phyloP scores from a whole-genome alignment of 2,329 filamentous ascomycete species.

The Pezicula carpinea region DNA sequence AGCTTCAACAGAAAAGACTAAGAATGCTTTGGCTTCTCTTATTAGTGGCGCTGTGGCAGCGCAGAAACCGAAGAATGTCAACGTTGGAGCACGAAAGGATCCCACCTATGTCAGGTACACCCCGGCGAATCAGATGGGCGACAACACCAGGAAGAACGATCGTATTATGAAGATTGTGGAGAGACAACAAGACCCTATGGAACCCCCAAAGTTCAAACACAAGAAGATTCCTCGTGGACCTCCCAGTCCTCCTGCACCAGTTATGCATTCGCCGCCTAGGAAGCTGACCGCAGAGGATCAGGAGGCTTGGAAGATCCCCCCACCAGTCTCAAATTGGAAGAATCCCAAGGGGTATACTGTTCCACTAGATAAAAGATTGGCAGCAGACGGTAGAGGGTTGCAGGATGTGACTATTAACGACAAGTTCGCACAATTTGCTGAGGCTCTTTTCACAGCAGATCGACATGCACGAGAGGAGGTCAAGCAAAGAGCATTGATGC shows the following conservation, averaged over 20 bases:
- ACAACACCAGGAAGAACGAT: slow-evolving; percentile 78
- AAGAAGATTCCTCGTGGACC: slow-evolving; percentile 96
- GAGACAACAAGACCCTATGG: slow-evolving; percentile 88
- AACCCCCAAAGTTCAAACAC: slow-evolving; percentile 97
- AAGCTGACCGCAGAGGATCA: slow-evolving; percentile 97
- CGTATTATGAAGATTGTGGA: slow-evolving; percentile 99
- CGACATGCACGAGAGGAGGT: slow-evolving; percentile 94
- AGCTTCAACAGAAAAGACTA: slow-evolving; percentile 81
- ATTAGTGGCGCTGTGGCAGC: slow-evolving; percentile 83
- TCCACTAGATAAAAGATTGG: slow-evolving; percentile 88
- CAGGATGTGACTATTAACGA: slow-evolving; percentile 97
- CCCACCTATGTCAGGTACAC: slow-evolving; percentile 95
- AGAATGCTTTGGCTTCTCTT: slow-evolving; percentile 75
- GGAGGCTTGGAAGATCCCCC: slow-evolving; percentile 89
- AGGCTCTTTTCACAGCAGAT: slow-evolving; percentile 91
- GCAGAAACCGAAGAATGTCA: slow-evolving; percentile 94
- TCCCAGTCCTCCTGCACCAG: slow-evolving; percentile 84
- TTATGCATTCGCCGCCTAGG: slow-evolving; percentile 90
- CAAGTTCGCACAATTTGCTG: slow-evolving; percentile 94
- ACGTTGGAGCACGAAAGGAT: slow-evolving; percentile 72
- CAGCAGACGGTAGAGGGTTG: slow-evolving; percentile 84
- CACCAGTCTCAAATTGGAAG: slow-evolving; percentile 97
- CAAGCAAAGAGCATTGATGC: slow-evolving; percentile 86
- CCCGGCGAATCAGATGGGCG: slow-evolving; percentile 94
- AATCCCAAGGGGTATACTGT: slow-evolving; percentile 98